Percentiles rank a stretch among this genome's conserved stretches.
Conservation (phyloP, 768 basidiomycete genomes). For the Trametes villosa region DNA sequence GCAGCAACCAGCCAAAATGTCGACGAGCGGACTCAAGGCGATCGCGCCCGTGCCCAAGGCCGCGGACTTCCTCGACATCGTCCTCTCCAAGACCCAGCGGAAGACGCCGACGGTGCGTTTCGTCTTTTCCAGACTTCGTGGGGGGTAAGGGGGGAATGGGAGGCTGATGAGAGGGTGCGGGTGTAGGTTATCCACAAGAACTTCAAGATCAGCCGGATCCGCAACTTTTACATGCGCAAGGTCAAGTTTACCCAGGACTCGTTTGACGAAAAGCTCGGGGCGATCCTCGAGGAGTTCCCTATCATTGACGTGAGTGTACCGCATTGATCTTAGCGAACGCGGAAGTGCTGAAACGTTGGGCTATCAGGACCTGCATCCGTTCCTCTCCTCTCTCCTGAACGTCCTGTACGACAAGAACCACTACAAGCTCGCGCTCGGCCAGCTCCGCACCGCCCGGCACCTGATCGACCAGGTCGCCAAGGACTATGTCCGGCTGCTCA, state of each 20-base stretch:
- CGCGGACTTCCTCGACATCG: constrained; percentile 92
- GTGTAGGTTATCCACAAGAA: constrained; percentile 96
- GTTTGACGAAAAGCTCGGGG: constrained; percentile 93
- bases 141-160: background rate
- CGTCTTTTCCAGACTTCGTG: background rate
- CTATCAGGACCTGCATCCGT: constrained; percentile 89
- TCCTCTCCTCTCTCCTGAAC: constrained; percentile 94
- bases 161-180: background rate
- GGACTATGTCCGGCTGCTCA: constrained; percentile 94
- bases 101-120: constrained; percentile 89
- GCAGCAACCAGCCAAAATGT: constrained; percentile 46
- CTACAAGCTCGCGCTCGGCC: constrained; percentile 97
- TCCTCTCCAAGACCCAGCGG: constrained; percentile 91
- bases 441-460: constrained; percentile 94
- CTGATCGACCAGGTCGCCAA: constrained; percentile 97
- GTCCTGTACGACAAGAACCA: constrained; percentile 99
- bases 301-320: constrained; percentile 83
- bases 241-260: constrained; percentile 98
- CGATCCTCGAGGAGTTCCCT: constrained; percentile 95
- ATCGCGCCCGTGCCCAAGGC: constrained; percentile 99
- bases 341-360: background rate
- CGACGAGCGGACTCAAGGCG: constrained; percentile 91
- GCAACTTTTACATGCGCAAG: constrained; percentile 99
- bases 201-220: constrained; percentile 98
- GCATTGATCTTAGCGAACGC: background rate